A percentile compares a stretch with the other conserved stretches of the same genome.
Evolutionary conservation across 805 yeast genomes (phyloP).

Genomic region (Dipodascus albidus): DNA sequence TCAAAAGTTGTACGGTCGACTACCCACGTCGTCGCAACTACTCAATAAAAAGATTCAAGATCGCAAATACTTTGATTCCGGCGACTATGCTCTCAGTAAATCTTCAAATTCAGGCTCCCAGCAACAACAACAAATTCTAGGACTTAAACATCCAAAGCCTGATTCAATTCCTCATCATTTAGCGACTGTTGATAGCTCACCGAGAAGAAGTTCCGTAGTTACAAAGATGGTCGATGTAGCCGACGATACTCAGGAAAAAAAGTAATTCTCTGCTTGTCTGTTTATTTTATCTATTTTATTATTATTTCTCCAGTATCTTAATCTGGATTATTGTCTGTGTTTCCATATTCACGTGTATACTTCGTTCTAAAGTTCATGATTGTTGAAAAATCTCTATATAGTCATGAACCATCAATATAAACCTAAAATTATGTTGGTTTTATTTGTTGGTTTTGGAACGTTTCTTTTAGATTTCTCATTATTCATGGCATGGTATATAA

Average conservation of each 20-base stretch:
- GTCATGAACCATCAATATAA: too few species aligned
- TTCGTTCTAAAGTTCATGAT: too few species aligned
- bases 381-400: too few species aligned
- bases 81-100: constrained; percentile 74
- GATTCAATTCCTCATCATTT: constrained; percentile 15
- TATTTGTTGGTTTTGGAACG: too few species aligned
- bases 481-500: neutral
- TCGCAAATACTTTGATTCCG: constrained; percentile 86
- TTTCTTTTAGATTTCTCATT: neutral
- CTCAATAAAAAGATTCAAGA: constrained; percentile 63
- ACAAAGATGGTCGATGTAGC: neutral
- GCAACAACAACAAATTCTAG: constrained; percentile 12
- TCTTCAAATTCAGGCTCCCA: constrained; percentile 27
- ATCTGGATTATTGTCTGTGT: neutral
- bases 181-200: neutral
- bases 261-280: neutral
- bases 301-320: too few species aligned
- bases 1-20: constrained; percentile 70
- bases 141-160: constrained; percentile 18
- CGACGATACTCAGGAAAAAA: neutral
- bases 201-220: neutral
- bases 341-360: neutral
- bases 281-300: neutral
- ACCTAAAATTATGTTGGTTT: too few species aligned
- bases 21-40: constrained; percentile 72